Base-by-base conservation (phyloP, 768 basidiomycete species). In the Piloderma croceum region DNA sequence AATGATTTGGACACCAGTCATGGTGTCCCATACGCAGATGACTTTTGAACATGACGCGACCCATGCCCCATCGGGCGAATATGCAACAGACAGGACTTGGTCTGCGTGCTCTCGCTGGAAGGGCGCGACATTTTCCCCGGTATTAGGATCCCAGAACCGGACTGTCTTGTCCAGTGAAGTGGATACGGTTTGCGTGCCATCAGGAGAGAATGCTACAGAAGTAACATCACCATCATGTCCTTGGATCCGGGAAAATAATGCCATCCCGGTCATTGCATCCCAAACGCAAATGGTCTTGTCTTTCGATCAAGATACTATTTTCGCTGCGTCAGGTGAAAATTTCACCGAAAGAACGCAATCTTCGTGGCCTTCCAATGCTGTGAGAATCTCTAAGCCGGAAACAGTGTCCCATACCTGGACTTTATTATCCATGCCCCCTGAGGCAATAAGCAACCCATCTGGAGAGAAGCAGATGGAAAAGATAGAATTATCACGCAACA, bases 1-100 rank as follows among this genome's bases (percentile, higher is more conserved):
- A 7, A 17, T 19, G 6, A 24, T 18, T 7, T 24, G 49, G 20
- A 42, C 42, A 4, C 62, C 67, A 17, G 24, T 58, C 23, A 43
- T 54, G 37, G 59, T 35, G 48, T 67, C 59, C 66, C 67, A 69
- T 17, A 68, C 43, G 19, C 60, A 45, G 18, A 67, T 50, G 18
- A 55, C 63, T 44, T 58, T 39, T 21, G 68, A 70, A 13, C 62
- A 59, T 17, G 69, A 69, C 4, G 56, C 65, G 22, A 67, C 43
- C 15, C 52, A 54, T 19, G 25, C 25, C 5, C 49, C 53, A 31
- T 56, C 49, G 3, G 48, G 46, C 2, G 54, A 57, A 38, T 52
- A 60, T 13, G 49, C 46, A 23, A 57, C 50, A 13, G 48, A 47
- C 4, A 10, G 45, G 13, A 58, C 52, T 11, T 25, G 20, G 27